A percentile compares a stretch with the other conserved stretches of the same genome.
Evolutionary conservation across 805 yeast species (phyloP).

Genomic region (Candida ponderosae): DNA sequence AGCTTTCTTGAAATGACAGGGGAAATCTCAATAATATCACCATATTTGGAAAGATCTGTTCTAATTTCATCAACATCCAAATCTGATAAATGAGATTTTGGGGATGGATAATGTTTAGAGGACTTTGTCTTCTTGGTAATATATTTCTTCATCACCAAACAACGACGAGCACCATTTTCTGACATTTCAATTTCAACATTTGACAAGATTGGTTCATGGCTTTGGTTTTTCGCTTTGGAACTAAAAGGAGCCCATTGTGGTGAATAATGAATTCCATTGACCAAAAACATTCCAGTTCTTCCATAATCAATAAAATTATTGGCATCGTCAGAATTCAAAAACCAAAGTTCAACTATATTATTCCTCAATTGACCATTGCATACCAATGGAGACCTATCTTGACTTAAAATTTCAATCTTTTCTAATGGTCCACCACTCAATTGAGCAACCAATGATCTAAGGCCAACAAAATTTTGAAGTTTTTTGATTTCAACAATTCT

Average conservation of each 20-base stretch:
- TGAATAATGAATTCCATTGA: slow-evolving; percentile 46
- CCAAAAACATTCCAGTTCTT: slow-evolving; percentile 42
- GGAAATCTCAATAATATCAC: slow-evolving; percentile 50
- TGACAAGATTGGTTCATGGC: slow-evolving; percentile 11
- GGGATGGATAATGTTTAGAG: slow-evolving; percentile 30
- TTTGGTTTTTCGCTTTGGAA: slow-evolving; percentile 1
- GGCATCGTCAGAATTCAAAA: slow-evolving; percentile 48
- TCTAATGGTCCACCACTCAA: slow-evolving; percentile 68
- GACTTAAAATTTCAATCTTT: slow-evolving; percentile 27
- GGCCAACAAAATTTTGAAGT: slow-evolving; percentile 35
- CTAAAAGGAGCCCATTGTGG: slow-evolving; percentile 36
- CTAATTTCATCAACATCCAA: slow-evolving; percentile 37
- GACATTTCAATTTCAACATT: slow-evolving; percentile 23
- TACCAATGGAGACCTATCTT: not conserved
- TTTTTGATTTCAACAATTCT: slow-evolving; percentile 30
- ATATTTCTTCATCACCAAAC: slow-evolving; percentile 39
- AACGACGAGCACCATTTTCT: slow-evolving; percentile 44
- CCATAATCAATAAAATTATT: slow-evolving; percentile 42
- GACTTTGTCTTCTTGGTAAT: slow-evolving; percentile 16
- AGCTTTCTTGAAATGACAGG: slow-evolving; percentile 63
- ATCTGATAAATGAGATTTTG: slow-evolving; percentile 33
- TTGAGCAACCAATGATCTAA: slow-evolving; percentile 43
- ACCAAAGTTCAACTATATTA: slow-evolving; percentile 37
- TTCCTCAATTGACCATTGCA: slow-evolving; percentile 15
- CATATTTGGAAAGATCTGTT: slow-evolving; percentile 47